Percentiles rank a stretch among this genome's conserved stretches.
Evolutionary conservation across 306 rosid species (phyloP).

Genomic region (Cicer chorassanicum): DNA sequence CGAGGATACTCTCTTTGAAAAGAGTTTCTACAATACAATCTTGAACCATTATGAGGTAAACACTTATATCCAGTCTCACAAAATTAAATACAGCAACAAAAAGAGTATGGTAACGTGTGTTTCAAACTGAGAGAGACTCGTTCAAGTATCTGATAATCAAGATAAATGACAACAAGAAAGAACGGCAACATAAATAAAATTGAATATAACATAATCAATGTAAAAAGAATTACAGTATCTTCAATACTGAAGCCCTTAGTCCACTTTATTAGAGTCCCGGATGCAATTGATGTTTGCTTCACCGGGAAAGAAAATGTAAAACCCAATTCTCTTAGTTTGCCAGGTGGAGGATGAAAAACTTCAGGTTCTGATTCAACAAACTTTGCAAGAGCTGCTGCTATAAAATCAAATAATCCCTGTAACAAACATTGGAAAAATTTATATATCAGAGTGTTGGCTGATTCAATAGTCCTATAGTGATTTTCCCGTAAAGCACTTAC

Average conservation of each 20-base stretch:
- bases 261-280: slow-evolving; percentile 91
- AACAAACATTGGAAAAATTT: slow-evolving; percentile 42
- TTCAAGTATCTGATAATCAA: background rate
- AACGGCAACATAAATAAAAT: slow-evolving; percentile 30
- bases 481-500: slow-evolving; percentile 58
- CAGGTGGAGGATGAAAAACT: slow-evolving; percentile 69
- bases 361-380: slow-evolving; percentile 83
- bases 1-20: slow-evolving; percentile 22
- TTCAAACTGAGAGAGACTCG: slow-evolving; percentile 23
- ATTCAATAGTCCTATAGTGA: slow-evolving; percentile 26
- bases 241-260: slow-evolving; percentile 89
- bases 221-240: slow-evolving; percentile 58
- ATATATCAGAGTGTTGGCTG: slow-evolving; percentile 26
- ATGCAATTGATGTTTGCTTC: slow-evolving; percentile 78
- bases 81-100: background rate
- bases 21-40: slow-evolving; percentile 8
- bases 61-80: background rate
- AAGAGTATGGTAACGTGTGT: background rate
- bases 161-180: slow-evolving; percentile 32
- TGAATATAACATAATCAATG: slow-evolving; percentile 43
- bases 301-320: slow-evolving; percentile 95
- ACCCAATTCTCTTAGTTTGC: slow-evolving; percentile 91
- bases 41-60: slow-evolving; percentile 31
- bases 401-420: slow-evolving; percentile 87
- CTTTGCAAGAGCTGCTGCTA: slow-evolving; percentile 76